These are phyloP conservation scores for Tausonia pullulans DNA, from an alignment of 1,284 basidiomycete species.

Conservation along the genomic window DNA sequence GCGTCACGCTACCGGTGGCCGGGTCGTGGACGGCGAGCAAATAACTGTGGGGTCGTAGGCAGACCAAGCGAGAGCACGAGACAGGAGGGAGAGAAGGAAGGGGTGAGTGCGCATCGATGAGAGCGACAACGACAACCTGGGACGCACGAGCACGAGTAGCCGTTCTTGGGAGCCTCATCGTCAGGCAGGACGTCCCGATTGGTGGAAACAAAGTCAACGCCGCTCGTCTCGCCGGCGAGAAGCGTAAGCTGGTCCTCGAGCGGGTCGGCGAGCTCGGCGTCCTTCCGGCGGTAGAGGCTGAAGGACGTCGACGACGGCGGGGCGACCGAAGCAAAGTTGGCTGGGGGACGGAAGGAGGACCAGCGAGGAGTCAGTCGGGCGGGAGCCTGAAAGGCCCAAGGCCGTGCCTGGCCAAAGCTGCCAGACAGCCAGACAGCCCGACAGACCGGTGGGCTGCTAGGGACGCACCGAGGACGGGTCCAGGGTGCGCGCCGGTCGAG, in stretches of 20 bases:
- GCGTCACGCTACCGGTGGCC: constrained; percentile 50
- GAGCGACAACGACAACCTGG: background rate
- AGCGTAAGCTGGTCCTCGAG: constrained; percentile 37
- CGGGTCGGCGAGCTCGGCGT: constrained; percentile 37
- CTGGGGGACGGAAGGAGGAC: constrained; percentile 34
- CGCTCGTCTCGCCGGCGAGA: constrained; percentile 59
- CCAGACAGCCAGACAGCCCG: background rate
- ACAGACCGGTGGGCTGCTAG: background rate
- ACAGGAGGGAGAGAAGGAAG: background rate
- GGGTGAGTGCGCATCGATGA: constrained; percentile 22
- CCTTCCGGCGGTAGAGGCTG: constrained; percentile 46
- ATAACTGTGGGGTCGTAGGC: constrained; percentile 25
- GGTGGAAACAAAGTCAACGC: constrained; percentile 48
- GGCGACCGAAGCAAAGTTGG: constrained; percentile 59
- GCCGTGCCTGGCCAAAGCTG: background rate
- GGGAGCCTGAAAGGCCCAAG: background rate
- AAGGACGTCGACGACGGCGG: constrained; percentile 54
- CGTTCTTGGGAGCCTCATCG: constrained; percentile 41
- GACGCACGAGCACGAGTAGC: constrained; percentile 39
- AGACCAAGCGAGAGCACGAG: background rate
- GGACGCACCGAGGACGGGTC: constrained; percentile 7
- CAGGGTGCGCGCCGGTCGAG: background rate
- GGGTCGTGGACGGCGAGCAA: constrained; percentile 47
- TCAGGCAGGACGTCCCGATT: constrained; percentile 32
- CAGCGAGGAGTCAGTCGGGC: background rate